Percentiles rank a stretch among this genome's conserved stretches.
Evolutionary conservation across 495 filamentous ascomycete species (phyloP).

Genomic region (Neurospora cerealis): DNA sequence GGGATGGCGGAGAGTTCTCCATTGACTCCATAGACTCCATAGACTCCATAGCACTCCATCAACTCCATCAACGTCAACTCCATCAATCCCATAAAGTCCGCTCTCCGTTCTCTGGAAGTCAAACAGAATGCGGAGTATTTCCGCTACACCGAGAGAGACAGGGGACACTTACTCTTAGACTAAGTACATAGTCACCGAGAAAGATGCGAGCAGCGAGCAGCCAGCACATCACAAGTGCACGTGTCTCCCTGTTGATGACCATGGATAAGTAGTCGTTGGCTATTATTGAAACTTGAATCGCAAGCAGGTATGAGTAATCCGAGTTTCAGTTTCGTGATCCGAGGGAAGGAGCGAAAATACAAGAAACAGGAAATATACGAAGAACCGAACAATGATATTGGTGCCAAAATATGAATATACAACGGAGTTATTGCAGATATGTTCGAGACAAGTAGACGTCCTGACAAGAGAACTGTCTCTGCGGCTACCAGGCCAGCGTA

Average conservation of each 20-base stretch:
- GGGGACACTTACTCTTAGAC: neutral
- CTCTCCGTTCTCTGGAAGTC: neutral
- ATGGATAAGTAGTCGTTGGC: neutral
- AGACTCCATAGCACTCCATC: too few relatives aligned
- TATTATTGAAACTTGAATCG: neutral
- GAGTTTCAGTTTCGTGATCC: too few relatives aligned
- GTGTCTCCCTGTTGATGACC: neutral
- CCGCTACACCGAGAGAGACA: neutral
- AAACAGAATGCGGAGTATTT: neutral
- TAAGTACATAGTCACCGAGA: neutral
- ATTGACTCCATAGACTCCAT: neutral
- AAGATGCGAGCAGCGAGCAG: neutral
- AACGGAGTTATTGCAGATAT: too few relatives aligned
- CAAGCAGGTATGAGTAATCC: too few relatives aligned
- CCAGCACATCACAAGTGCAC: neutral
- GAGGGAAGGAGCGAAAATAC: too few relatives aligned
- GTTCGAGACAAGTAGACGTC: too few relatives aligned
- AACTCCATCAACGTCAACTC: neutral
- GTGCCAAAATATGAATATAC: too few relatives aligned
- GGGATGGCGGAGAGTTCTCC: neutral
- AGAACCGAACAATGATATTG: too few relatives aligned
- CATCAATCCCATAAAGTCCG: neutral
- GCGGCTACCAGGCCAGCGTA: too few relatives aligned
- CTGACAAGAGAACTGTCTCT: too few relatives aligned
- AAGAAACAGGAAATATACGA: too few relatives aligned